Conservation (phyloP, 768 basidiomycete species). For the Tremella fuciformis region DNA sequence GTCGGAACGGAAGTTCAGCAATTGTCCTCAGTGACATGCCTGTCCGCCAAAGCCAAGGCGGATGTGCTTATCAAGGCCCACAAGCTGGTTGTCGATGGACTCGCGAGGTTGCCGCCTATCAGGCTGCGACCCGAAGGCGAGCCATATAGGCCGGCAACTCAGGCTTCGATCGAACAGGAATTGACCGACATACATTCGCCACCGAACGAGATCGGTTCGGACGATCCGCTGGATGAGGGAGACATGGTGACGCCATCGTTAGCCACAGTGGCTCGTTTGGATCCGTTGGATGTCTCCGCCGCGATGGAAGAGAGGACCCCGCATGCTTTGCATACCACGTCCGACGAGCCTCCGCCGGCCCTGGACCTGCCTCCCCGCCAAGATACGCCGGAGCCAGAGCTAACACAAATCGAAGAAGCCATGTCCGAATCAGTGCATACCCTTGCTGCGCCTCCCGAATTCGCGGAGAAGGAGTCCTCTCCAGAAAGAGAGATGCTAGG, state of each 20-base stretch:
- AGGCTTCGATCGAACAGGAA: neutral
- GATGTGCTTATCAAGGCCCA: conserved; percentile 77
- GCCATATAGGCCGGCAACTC: conserved; percentile 17
- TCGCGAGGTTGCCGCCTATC: conserved; percentile 62
- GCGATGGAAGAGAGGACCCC: conserved; percentile 13
- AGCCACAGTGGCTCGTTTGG: too few relatives aligned
- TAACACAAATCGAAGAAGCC: conserved; percentile 40
- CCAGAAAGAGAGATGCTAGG: neutral
- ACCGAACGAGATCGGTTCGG: neutral
- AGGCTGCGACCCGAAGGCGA: conserved; percentile 65
- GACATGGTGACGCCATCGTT: neutral
- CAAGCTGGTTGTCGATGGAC: conserved; percentile 68
- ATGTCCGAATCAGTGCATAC: conserved; percentile 45
- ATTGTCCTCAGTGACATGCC: conserved; percentile 56
- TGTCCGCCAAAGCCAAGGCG: conserved; percentile 74
- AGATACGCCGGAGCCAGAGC: conserved; percentile 14
- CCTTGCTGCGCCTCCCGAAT: conserved; percentile 5
- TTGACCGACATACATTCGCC: neutral
- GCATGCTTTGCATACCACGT: conserved; percentile 8
- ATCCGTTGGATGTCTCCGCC: neutral
- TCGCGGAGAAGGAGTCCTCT: neutral
- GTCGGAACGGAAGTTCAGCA: conserved; percentile 68
- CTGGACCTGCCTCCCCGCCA: conserved; percentile 16
- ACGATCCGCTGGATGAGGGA: neutral
- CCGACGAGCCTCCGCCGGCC: conserved; percentile 21